Evolutionary conservation across 176 grass and related monocot genomes (phyloP), one percentile per base, ranked within the genome.

Genomic region (Puccinellia tenuiflora): DNA sequence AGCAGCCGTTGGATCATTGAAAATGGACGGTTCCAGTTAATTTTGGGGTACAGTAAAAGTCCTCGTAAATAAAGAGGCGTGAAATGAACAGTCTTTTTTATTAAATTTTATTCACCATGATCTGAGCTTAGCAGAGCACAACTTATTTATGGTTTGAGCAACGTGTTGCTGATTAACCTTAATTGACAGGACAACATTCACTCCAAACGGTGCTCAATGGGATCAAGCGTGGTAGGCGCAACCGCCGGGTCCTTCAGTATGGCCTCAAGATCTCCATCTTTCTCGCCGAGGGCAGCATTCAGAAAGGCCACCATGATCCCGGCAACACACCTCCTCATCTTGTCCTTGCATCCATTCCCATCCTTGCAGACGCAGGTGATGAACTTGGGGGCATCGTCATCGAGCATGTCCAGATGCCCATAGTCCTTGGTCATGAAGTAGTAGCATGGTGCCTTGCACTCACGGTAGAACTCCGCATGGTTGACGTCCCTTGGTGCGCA

Each of bases 321-420:
- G 0, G 79, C 88, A 20, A 87, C 73, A 33, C 31, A 76, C 72
- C 86, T 84, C 79, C 92, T 64, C 92, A 91, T 94, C 24, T 67
- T 46, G 33, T 86, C 88, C 87, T 90, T 88, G 31, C 78, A 80
- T 26, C 8, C 22, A 13, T 86, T 72, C 31, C 88, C 92, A 10
- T 74, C 87, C 79, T 84, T 91, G 83, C 92, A 94, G 7, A 83
- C 0, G 73, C 86, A 88, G 55, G 83, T 88, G n/a, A 85, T 21
- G 14, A 88, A 48, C 61, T 61, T 68, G 0, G 84, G 73, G 9
- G 83, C 92, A 12, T 84, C 64, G 12, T 94, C 86, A 15, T 91
- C 79, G 18, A 94, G 69, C 83, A 94, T 80, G 65, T 91, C 86
- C 22, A 94, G 59, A 33, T 94, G 92, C 3, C 88, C 92, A 25